Base-by-base conservation (phyloP, 140 eudicot species). In the Erigeron philadelphicus region DNA sequence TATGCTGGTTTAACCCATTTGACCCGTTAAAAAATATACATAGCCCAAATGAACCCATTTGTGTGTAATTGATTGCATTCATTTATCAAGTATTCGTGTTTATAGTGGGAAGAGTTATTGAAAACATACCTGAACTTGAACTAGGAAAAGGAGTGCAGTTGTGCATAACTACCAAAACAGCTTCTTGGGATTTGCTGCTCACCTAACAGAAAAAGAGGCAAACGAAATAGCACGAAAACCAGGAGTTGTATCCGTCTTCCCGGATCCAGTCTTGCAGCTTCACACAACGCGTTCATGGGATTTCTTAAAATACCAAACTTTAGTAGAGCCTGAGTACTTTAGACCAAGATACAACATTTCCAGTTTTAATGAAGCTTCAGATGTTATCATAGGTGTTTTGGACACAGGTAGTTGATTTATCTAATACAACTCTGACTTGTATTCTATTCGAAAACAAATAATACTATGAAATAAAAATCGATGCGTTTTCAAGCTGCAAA, bases 271-370 rank as follows among this genome's bases (percentile, higher is more conserved):
- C 63, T 62, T 87, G 16, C 70, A 88, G 42, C 90, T 88, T 49
- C 95, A 82, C 68, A 90, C 97, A 31, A 90, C 97, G 2, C 94
- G 83, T 60, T 90, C 97, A 41, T 90, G 97, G 97, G 93, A 88
- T 70, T 90, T 90, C 77, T 69, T 90, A 54, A 70, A 81, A 61
- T 66, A 75, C 62, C 87, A 83, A 75, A 81, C 84, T 3, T 79
- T 63, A 60, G 59, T 78, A 8, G 71, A 70, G 48, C 72, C 17
- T 8, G 76, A 21, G 25, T 21, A 70, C 55, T 67, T 72, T 41
- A 66, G 7, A n/a, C 65, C 74, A 16, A 43, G 41, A 18, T 66
- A 68, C 62, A 61, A 12, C 7, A 35, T 6, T 5, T 18, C 84
- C 12, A 15, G 71, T 53, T 46, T 84, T 16, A 8, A 44, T 23